phyloP scores from a whole-genome alignment of 306 rosid genomes.

The Comarum palustre region DNA sequence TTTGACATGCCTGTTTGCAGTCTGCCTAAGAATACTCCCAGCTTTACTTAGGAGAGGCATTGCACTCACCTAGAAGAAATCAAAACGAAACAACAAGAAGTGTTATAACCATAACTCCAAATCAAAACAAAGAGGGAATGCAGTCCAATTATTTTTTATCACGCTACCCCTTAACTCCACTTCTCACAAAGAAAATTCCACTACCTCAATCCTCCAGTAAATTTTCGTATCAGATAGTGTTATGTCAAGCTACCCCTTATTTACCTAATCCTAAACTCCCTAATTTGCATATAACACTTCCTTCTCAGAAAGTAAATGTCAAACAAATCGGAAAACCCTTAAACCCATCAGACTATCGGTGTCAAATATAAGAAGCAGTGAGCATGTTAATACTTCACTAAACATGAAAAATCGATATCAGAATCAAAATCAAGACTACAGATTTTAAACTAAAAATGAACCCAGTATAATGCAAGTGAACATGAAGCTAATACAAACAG shows the following conservation, averaged over 20 bases:
- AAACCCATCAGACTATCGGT: too few relatives aligned
- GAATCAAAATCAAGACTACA: neutral
- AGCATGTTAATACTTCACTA: neutral
- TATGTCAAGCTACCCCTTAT: neutral
- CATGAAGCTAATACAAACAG: neutral
- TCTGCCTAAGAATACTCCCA: conserved; percentile 63
- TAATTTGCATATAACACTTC: neutral
- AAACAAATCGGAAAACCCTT: neutral
- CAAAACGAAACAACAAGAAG: neutral
- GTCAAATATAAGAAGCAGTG: neutral
- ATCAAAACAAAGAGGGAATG: neutral
- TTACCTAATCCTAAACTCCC: neutral
- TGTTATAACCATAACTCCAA: neutral
- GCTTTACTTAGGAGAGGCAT: conserved; percentile 81
- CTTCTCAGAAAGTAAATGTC: neutral
- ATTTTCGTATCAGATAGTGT: neutral
- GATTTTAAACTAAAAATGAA: neutral
- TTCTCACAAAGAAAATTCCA: neutral
- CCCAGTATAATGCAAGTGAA: neutral
- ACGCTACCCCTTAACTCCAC: neutral
- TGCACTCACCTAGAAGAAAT: conserved; percentile 35
- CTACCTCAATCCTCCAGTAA: neutral
- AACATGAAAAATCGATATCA: neutral
- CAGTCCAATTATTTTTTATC: neutral
- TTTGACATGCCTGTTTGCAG: conserved; percentile 42